Base-by-base conservation (phyloP, 108 stramenopile species). In the Mediolabrus comicus region DNA sequence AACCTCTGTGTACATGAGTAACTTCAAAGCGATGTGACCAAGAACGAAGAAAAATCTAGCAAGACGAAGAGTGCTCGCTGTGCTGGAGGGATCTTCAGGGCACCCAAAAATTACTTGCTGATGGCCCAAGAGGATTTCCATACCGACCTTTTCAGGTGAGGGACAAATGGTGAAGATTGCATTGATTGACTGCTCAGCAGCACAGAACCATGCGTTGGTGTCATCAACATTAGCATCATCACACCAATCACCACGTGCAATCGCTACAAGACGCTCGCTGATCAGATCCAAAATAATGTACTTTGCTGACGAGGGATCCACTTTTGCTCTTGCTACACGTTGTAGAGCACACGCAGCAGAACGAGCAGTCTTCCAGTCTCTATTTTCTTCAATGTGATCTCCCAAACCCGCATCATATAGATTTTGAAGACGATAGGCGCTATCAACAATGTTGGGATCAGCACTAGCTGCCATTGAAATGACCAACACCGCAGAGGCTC, bases 11-110 rank as follows among this genome's bases (percentile, higher is more conserved):
- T 97, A 95, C 9, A 98, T 94, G 6, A 98, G 87, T 1, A 96
- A 83, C 72, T 91, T 91, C 43, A 99, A 77, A 22, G 98, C 92
- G 59, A 96, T 86, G 54, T 99, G 95, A 3, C 98, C 98, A 10
- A 96, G 72, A 53, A 97, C 89, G 82, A 97, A 98, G 67, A 97
- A 95, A 77, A 99, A 97, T 38, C 96, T 76, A 7, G 95, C 89
- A 31, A 99, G 89, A 39, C 86, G 79, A 30, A 89, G 61, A 31
- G 91, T 80, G 67, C 88, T 75, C 59, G 86, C 79, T 4, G 34
- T n/a, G 16, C 29, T 33, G 43, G 29, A 53, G 11, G 68, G 62
- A 24, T 76, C 59, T 19, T 59, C 75, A 10, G 35, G 24, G 7
- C 53, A 17, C 11, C 77, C 78, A 80, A 69, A 75, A 32, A 76